Conservation (phyloP, 345 rosid genomes). For the Rhodamnia rubescens region DNA sequence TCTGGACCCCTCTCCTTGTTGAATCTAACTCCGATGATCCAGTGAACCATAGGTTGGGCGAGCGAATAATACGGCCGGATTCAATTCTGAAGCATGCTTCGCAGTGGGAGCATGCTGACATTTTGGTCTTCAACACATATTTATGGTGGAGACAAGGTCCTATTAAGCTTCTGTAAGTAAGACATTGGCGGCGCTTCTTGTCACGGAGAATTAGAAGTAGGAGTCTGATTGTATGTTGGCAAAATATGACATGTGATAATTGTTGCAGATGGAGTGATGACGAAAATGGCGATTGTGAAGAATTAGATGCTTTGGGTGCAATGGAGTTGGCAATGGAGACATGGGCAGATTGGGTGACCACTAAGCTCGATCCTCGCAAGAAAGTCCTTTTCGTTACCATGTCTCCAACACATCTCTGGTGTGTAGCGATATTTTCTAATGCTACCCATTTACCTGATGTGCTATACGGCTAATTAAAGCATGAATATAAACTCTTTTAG, state of each 20-base stretch:
- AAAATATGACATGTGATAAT: not conserved
- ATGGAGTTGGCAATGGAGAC: slow-evolving; percentile 91
- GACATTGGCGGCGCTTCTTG: not conserved
- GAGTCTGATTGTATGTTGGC: not conserved
- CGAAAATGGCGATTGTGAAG: slow-evolving; percentile 57
- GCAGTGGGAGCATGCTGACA: slow-evolving; percentile 85
- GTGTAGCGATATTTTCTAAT: slow-evolving; percentile 1
- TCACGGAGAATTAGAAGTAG: not conserved
- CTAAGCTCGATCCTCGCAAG: slow-evolving; percentile 37
- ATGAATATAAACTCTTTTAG: not conserved
- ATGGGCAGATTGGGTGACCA: slow-evolving; percentile 88
- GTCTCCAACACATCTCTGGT: slow-evolving; percentile 95
- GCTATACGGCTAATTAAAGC: not conserved
- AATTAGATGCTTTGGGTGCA: slow-evolving; percentile 56
- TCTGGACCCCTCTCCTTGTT: slow-evolving; percentile 94
- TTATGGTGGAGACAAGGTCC: slow-evolving; percentile 99
- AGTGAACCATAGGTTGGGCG: slow-evolving; percentile 69
- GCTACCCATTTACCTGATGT: not conserved
- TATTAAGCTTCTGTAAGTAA: slow-evolving; percentile 65
- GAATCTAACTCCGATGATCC: slow-evolving; percentile 99
- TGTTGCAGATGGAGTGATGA: slow-evolving; percentile 81
- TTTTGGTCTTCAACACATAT: slow-evolving; percentile 80
- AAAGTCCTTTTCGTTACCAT: slow-evolving; percentile 74
- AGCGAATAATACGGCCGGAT: slow-evolving; percentile 81
- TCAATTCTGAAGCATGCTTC: slow-evolving; percentile 83